phyloP scores from a whole-genome alignment of 176 grass and related monocot species.

The Phoenix dactylifera region DNA sequence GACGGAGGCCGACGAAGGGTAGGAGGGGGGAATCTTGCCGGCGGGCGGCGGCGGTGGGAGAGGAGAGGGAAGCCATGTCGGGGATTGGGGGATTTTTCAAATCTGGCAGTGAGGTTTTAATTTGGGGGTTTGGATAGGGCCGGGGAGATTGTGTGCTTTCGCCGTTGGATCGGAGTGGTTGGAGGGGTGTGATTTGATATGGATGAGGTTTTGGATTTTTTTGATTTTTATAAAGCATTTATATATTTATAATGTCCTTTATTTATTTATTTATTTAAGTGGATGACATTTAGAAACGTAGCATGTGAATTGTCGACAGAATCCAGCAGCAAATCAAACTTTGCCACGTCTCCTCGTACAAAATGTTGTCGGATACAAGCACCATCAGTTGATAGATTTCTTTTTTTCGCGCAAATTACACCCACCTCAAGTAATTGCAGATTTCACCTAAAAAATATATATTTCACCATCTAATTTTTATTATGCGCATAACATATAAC shows the following conservation, averaged over 20 bases:
- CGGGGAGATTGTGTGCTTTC: constrained; percentile 27
- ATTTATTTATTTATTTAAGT: not conserved
- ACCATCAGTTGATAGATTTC: too few relatives aligned
- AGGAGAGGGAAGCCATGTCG: constrained; percentile 66
- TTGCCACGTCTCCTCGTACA: constrained; percentile 5
- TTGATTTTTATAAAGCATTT: not conserved
- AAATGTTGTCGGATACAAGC: too few relatives aligned
- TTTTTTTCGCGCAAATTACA: too few relatives aligned
- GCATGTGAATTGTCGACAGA: constrained; percentile 15
- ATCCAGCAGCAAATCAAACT: not conserved
- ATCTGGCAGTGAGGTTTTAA: not conserved
- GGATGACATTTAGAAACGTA: constrained; percentile 37
- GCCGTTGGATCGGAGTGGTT: constrained; percentile 26
- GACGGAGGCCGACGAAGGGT: constrained; percentile 14
- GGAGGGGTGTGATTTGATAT: constrained; percentile 27
- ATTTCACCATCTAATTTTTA: too few relatives aligned
- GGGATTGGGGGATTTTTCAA: not conserved
- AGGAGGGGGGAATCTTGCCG: not conserved
- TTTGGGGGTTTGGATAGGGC: constrained; percentile 49
- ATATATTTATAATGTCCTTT: not conserved
- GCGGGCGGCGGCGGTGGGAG: constrained; percentile 27
- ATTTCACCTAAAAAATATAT: too few relatives aligned
- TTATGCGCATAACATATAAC: too few relatives aligned
- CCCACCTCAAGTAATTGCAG: too few relatives aligned
- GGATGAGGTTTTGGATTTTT: constrained; percentile 58